Conservation (phyloP, 805 yeast genomes). For the Lipomyces starkeyi region DNA sequence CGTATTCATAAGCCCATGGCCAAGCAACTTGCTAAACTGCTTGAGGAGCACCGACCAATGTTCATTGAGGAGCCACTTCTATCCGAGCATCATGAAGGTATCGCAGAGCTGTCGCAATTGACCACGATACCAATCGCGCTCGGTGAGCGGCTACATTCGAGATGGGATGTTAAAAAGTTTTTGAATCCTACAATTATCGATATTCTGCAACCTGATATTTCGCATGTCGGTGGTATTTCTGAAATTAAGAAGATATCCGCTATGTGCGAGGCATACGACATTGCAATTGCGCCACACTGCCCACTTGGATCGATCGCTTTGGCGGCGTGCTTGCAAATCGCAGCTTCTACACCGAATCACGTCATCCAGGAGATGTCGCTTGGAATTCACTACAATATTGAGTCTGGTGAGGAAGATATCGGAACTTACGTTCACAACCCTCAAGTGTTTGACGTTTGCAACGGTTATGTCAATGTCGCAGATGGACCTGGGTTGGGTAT, state of each 20-base stretch:
- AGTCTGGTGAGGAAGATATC: conserved; percentile 39
- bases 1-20: conserved; percentile 46
- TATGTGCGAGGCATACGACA: conserved; percentile 45
- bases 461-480: conserved; percentile 41
- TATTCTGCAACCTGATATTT: conserved; percentile 44
- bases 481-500: conserved; percentile 43
- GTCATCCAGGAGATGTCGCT: conserved; percentile 43
- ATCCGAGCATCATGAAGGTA: conserved; percentile 42
- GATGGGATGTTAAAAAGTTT: conserved; percentile 42
- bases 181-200: conserved; percentile 41
- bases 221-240: conserved; percentile 45
- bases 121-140: conserved; percentile 44
- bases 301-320: conserved; percentile 45
- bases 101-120: conserved; percentile 36
- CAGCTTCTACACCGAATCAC: conserved; percentile 39
- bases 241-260: conserved; percentile 42
- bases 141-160: conserved; percentile 43
- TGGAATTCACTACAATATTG: conserved; percentile 43
- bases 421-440: conserved; percentile 40
- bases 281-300: conserved; percentile 45
- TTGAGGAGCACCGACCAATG: conserved; percentile 43
- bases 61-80: conserved; percentile 45
- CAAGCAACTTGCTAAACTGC: conserved; percentile 42
- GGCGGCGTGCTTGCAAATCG: conserved; percentile 44
- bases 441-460: conserved; percentile 40